Evolutionary conservation across 345 rosid genomes (phyloP).

Genomic region (Crucihimalaya himalaica): DNA sequence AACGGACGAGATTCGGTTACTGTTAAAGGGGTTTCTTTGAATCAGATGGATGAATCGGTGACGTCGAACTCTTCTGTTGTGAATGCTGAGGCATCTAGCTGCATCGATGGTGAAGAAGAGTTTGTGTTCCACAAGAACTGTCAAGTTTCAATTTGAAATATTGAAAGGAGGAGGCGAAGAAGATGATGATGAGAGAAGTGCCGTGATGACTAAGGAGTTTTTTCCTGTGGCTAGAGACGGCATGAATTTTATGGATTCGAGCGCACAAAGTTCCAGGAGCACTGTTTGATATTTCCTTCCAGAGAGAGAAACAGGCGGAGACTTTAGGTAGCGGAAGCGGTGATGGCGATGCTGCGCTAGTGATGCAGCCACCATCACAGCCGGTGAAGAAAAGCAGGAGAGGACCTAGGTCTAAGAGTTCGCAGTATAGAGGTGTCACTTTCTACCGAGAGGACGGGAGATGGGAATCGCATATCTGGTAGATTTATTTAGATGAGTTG

Average conservation of each 20-base stretch:
- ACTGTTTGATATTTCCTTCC: constrained; percentile 57
- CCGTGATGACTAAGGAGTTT: constrained; percentile 58
- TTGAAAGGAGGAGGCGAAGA: constrained; percentile 47
- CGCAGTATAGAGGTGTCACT: constrained; percentile 96
- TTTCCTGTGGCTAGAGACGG: constrained; percentile 51
- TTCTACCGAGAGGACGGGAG: constrained; percentile 90
- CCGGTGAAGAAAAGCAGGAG: constrained; percentile 88
- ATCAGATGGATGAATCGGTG: constrained; percentile 69
- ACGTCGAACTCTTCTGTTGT: constrained; percentile 89
- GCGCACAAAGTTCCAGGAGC: constrained; percentile 50
- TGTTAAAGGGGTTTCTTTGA: constrained; percentile 19
- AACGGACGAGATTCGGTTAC: constrained; percentile 41
- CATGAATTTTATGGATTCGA: constrained; percentile 24
- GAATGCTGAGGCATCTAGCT: constrained; percentile 62
- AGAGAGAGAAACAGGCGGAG: constrained; percentile 42
- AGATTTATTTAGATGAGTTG: constrained; percentile 10
- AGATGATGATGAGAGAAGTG: constrained; percentile 33
- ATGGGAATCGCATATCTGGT: constrained; percentile 99
- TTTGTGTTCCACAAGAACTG: constrained; percentile 66
- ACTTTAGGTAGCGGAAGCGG: constrained; percentile 11
- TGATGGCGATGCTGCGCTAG: constrained; percentile 32
- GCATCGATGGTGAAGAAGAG: constrained; percentile 58
- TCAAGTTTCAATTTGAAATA: constrained; percentile 66
- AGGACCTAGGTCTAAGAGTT: constrained; percentile 95
- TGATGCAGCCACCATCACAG: constrained; percentile 48